These are phyloP conservation scores for Rhizopogon sp. DNA, from an alignment of 768 basidiomycete genomes.

Conservation along the genomic window DNA sequence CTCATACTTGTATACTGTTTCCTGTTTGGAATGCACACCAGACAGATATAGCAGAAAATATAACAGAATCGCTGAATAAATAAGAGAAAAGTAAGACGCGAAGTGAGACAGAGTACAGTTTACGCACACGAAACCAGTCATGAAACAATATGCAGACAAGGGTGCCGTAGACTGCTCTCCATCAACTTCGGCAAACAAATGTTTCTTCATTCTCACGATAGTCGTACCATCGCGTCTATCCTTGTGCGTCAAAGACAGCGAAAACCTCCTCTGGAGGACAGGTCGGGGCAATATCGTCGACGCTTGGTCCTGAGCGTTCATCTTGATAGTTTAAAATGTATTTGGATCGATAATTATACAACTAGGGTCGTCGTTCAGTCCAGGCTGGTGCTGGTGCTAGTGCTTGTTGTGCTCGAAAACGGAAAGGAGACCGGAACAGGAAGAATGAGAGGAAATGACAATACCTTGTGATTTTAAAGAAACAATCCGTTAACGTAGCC, in stretches of 20 bases:
- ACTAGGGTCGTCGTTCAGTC: neutral
- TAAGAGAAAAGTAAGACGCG: neutral
- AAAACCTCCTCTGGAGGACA: neutral
- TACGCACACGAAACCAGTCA: constrained; percentile 74
- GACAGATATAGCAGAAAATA: constrained; percentile 75
- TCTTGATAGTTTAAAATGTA: neutral
- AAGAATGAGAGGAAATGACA: constrained; percentile 10
- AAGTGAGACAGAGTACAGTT: neutral
- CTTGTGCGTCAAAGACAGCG: neutral
- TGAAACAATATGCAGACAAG: constrained; percentile 65
- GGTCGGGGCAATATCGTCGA: neutral
- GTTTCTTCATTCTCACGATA: constrained; percentile 8
- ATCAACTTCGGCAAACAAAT: constrained; percentile 23
- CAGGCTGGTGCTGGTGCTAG: neutral
- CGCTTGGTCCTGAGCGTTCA: neutral
- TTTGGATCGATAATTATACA: neutral
- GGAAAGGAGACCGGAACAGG: constrained; percentile 5
- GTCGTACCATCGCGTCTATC: constrained; percentile 2
- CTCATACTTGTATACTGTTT: constrained; percentile 59
- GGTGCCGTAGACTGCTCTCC: constrained; percentile 38
- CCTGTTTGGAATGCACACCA: constrained; percentile 89
- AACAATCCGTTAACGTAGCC: constrained; percentile 2
- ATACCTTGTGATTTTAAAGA: constrained; percentile 10
- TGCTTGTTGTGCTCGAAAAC: constrained; percentile 7
- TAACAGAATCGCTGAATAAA: constrained; percentile 53